Evolutionary conservation across 2,329 filamentous ascomycete species (phyloP).

Genomic region (Penicillium corylophilum): DNA sequence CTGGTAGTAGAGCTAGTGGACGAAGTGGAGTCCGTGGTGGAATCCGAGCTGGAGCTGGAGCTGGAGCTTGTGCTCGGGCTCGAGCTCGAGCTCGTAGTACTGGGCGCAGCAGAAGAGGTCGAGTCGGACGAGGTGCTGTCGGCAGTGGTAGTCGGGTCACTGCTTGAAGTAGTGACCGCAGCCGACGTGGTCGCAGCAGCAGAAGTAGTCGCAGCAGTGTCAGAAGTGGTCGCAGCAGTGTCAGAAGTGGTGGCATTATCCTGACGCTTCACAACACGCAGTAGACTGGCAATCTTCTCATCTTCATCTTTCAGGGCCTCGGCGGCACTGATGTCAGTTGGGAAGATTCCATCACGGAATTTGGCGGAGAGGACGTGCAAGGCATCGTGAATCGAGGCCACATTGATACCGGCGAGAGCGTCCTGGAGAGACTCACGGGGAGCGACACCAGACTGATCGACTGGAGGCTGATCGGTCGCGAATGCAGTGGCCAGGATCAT

Average conservation of each 20-base stretch:
- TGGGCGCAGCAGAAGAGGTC: background rate
- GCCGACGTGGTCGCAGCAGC: constrained; percentile 15
- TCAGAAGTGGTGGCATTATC: constrained; percentile 28
- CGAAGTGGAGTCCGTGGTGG: constrained; percentile 12
- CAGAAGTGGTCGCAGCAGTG: constrained; percentile 18
- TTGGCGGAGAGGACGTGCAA: constrained; percentile 63
- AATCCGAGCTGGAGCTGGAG: constrained; percentile 23
- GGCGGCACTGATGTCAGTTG: constrained; percentile 62
- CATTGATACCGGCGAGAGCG: constrained; percentile 57
- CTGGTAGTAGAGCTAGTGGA: constrained; percentile 1
- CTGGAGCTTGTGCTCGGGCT: constrained; percentile 1
- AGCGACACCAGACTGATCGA: constrained; percentile 11
- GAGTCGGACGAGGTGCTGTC: constrained; percentile 12
- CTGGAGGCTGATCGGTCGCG: constrained; percentile 19
- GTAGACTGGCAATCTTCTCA: constrained; percentile 60
- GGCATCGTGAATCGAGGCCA: constrained; percentile 63
- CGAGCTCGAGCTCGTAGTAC: background rate
- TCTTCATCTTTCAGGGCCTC: constrained; percentile 63
- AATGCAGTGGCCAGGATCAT: constrained; percentile 27
- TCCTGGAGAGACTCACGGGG: constrained; percentile 49
- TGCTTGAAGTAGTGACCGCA: constrained; percentile 11
- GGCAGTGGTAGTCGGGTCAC: constrained; percentile 16
- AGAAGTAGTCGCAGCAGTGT: too few relatives aligned
- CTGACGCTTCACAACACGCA: constrained; percentile 65
- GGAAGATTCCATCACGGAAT: constrained; percentile 68